Conservation (phyloP, 257 asterid species). For the Scutellaria galericulata region DNA sequence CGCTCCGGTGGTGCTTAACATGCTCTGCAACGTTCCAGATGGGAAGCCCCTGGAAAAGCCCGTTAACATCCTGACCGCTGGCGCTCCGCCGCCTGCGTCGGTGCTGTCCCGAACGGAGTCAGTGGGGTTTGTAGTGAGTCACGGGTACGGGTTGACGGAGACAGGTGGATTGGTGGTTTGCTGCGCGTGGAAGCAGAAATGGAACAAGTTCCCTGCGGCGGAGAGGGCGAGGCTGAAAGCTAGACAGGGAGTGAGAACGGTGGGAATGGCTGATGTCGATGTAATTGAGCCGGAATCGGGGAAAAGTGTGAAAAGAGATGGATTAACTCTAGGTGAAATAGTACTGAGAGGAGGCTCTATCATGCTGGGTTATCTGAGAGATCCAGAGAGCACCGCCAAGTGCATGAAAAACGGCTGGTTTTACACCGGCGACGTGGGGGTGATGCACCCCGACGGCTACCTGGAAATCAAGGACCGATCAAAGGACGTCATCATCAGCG, state of each 20-base stretch:
- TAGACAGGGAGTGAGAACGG: conserved; percentile 69
- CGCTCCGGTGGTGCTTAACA: conserved; percentile 83
- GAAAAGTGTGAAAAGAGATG: conserved; percentile 56
- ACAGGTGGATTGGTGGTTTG: conserved; percentile 66
- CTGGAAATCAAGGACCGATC: conserved; percentile 77
- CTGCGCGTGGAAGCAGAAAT: conserved; percentile 66
- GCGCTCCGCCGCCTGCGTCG: conserved; percentile 81
- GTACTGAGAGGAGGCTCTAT: conserved; percentile 61
- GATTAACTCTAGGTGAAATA: conserved; percentile 58
- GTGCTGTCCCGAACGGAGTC: conserved; percentile 64
- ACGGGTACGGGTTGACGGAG: conserved; percentile 85
- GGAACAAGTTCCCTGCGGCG: conserved; percentile 65
- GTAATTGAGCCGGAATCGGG: conserved; percentile 59
- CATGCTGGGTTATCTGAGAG: conserved; percentile 74
- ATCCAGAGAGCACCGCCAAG: conserved; percentile 58
- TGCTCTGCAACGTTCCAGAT: conserved; percentile 51
- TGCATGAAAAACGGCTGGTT: conserved; percentile 72
- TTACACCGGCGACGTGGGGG: conserved; percentile 81
- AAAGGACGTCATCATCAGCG: conserved; percentile 79
- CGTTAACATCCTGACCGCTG: conserved; percentile 64
- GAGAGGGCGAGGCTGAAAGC: conserved; percentile 74
- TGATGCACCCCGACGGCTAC: conserved; percentile 82
- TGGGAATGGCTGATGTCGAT: conserved; percentile 58
- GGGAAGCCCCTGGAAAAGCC: conserved; percentile 40
- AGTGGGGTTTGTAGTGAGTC: conserved; percentile 64